These are phyloP conservation scores for Rhizopogon vulgaris DNA, from an alignment of 768 basidiomycete species.

Conservation along the genomic window DNA sequence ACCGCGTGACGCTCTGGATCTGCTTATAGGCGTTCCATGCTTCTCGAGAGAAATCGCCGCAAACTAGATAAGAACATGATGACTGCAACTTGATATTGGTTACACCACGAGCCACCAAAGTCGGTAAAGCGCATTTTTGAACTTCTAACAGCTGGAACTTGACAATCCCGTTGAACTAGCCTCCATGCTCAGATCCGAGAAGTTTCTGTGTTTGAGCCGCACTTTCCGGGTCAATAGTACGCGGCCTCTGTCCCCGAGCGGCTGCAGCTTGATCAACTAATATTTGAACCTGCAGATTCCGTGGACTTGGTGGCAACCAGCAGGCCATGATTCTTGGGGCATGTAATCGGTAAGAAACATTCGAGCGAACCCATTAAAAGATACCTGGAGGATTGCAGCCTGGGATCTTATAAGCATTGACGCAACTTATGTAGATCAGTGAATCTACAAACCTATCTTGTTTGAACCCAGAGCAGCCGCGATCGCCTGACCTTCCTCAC, in stretches of 20 bases:
- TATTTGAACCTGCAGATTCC: slow-evolving; percentile 23
- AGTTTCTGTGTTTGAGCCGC: slow-evolving; percentile 19
- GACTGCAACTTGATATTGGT: too few species aligned
- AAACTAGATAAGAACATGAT: too few species aligned
- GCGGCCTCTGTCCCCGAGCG: slow-evolving; percentile 5
- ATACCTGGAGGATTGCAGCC: slow-evolving; percentile 19
- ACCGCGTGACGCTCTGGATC: too few species aligned
- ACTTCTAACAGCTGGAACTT: slow-evolving; percentile 30
- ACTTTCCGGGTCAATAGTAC: slow-evolving; percentile 15
- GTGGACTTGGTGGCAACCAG: slow-evolving; percentile 18
- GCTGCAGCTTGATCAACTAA: slow-evolving; percentile 23
- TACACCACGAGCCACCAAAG: too few species aligned
- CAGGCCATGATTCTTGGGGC: slow-evolving; percentile 20
- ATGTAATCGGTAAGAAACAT: background rate
- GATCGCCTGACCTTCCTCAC: slow-evolving; percentile 27
- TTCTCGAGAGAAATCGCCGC: too few species aligned
- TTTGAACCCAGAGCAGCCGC: slow-evolving; percentile 18
- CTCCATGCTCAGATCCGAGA: slow-evolving; percentile 23
- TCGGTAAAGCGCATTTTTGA: too few species aligned
- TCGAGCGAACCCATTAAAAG: background rate
- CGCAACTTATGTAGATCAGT: too few species aligned
- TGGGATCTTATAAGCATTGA: background rate
- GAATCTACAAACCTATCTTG: slow-evolving; percentile 24
- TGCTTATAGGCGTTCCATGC: too few species aligned
- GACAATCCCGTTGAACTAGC: slow-evolving; percentile 33